These are phyloP conservation scores for Diddensiella transvaalensis DNA, from an alignment of 805 yeast species.

Conservation along the genomic window DNA sequence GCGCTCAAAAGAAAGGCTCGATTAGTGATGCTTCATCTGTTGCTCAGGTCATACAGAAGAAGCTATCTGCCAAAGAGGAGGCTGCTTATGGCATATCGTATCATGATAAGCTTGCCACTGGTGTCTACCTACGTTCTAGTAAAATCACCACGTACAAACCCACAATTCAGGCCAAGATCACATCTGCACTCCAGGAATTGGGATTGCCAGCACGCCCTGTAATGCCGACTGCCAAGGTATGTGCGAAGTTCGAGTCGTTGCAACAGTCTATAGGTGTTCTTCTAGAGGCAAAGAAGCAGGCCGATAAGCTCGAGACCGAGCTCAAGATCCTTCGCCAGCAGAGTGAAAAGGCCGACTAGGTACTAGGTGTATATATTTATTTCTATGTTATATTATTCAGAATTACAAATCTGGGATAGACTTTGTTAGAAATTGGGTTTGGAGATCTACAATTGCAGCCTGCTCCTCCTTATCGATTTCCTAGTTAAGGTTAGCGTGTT, in stretches of 20 bases:
- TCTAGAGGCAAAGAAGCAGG: conserved; percentile 79
- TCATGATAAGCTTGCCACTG: conserved; percentile 58
- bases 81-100: conserved; percentile 78
- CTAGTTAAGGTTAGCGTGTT: too few relatives aligned
- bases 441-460: background rate
- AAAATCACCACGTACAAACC: conserved; percentile 79
- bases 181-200: conserved; percentile 66
- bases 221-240: conserved; percentile 79
- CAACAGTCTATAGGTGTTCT: conserved; percentile 65
- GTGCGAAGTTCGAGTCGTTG: conserved; percentile 72
- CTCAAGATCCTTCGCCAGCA: conserved; percentile 37
- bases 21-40: conserved; percentile 22
- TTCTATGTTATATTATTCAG: too few relatives aligned
- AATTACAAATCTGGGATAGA: background rate
- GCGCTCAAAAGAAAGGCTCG: conserved; percentile 17
- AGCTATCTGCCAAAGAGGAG: conserved; percentile 72
- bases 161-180: conserved; percentile 59
- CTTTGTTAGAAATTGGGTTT: background rate
- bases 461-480: background rate
- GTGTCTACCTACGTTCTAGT: conserved; percentile 77
- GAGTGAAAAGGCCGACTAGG: background rate
- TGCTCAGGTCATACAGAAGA: conserved; percentile 40
- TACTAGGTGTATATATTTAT: background rate
- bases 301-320: conserved; percentile 85
- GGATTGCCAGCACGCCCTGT: conserved; percentile 78